Evolutionary conservation across 495 filamentous ascomycete species (phyloP).

Genomic region (Daldinia loculata): DNA sequence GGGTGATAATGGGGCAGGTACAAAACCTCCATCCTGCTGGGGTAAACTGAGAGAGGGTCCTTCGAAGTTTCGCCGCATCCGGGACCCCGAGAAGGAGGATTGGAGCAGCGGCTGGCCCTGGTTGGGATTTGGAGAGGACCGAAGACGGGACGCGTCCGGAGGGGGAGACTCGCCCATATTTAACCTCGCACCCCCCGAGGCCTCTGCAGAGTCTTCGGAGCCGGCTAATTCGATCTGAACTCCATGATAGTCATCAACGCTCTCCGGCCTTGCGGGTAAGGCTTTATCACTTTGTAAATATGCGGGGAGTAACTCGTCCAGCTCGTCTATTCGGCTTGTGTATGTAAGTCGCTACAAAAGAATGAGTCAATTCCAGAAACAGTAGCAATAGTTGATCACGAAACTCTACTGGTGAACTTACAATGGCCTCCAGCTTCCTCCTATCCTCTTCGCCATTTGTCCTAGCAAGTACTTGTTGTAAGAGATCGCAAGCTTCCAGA

Average conservation of each 20-base stretch:
- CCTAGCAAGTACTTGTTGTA: conserved; percentile 86
- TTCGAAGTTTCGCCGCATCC: conserved; percentile 52
- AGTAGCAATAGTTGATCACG: not conserved
- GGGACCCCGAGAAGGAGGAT: conserved; percentile 59
- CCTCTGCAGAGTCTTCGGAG: conserved; percentile 59
- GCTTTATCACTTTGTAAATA: conserved; percentile 70
- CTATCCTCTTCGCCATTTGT: conserved; percentile 86
- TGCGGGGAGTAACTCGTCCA: conserved; percentile 72
- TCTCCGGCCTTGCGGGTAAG: conserved; percentile 79
- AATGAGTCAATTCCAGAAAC: conserved; percentile 13
- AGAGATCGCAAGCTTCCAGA: conserved; percentile 83
- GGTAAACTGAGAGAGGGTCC: conserved; percentile 48
- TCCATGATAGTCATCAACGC: conserved; percentile 65
- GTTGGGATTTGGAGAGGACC: conserved; percentile 36
- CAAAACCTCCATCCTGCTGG: conserved; percentile 58
- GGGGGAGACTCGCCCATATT: conserved; percentile 45
- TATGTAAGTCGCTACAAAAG: conserved; percentile 80
- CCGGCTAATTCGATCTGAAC: conserved; percentile 61
- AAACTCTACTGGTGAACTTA: conserved; percentile 59
- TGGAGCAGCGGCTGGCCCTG: conserved; percentile 46
- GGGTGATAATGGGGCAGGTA: conserved; percentile 75
- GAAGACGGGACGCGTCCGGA: conserved; percentile 32
- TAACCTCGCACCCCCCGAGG: conserved; percentile 56
- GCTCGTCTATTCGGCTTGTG: conserved; percentile 83
- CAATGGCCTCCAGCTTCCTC: conserved; percentile 89